Base-by-base conservation (phyloP, 2,329 filamentous ascomycete species). In the Pestalotiopsis sp. region DNA sequence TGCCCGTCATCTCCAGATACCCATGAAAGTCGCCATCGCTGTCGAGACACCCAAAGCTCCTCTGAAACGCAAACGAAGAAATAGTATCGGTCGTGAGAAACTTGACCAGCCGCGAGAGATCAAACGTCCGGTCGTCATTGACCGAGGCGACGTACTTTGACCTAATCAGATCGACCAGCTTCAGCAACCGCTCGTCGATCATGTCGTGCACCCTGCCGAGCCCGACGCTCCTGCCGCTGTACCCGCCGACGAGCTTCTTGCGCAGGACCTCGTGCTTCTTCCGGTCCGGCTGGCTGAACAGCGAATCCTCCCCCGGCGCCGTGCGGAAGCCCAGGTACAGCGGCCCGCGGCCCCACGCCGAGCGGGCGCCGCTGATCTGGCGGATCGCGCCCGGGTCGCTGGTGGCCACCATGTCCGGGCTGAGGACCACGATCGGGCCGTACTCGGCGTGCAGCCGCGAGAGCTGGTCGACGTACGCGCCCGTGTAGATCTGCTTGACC, bases 141-240 rank as follows among this genome's bases (percentile, higher is more conserved):
- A 76, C 72, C 20, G 60, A 76, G 5, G 76, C 75, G n/a, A 78
- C 72, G 64, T 84, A 85, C 66, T 80, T 81, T 20, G 69, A 71
- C 31, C 79, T 76, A 62, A 87, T 80, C 1, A 88, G 78, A 0
- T 75, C 64, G 20, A 87, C 71, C 0, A 88, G 77, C 1, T 84
- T 79, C 23, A 77, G 68, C 5, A 89, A 78, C 57, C 84, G 82
- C 17, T 78, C 73, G 68, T 89, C 85, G 38, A 89, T 83, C 40
- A 82, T 81, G 13, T 77, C 71, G 70, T 89, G 86, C 0, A 88
- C 74, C 4, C 78, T 76, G 2, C 82, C 79, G 45, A 52, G 45
- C 45, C 45, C 45, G n/a, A 87, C 85, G 45, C 88, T 87, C 70
- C 86, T 86, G 5, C 85, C 86, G 4, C 83, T 81, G 71, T 87